Evolutionary conservation across 805 yeast genomes (phyloP).

Genomic region (Lipomyces yamadae): DNA sequence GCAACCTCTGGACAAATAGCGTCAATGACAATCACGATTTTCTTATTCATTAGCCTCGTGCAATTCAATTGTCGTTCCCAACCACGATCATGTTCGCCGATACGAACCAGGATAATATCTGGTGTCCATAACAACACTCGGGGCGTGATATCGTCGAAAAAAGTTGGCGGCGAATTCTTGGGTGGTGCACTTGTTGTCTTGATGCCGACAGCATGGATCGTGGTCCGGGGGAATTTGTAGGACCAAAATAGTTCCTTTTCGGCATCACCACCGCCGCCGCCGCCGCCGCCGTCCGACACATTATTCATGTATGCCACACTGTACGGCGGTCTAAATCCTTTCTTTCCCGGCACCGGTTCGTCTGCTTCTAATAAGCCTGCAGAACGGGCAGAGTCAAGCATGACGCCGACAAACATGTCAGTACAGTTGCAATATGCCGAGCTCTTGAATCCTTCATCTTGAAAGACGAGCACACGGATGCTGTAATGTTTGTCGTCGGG

Average conservation of each 20-base stretch:
- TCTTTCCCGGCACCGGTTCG: neutral
- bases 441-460: neutral
- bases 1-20: neutral
- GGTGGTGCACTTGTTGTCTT: neutral
- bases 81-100: neutral
- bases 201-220: conserved; percentile 9
- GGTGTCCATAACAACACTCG: conserved; percentile 8
- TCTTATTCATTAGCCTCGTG: neutral
- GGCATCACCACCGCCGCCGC: neutral
- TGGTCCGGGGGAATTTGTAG: conserved; percentile 12
- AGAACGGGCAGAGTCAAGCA: neutral
- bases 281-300: neutral
- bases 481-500: conserved; percentile 1
- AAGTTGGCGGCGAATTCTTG: neutral
- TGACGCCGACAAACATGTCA: neutral
- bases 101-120: conserved; percentile 6
- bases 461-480: neutral
- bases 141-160: neutral
- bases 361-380: neutral
- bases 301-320: neutral
- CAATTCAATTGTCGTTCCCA: conserved; percentile 9
- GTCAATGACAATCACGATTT: conserved; percentile 11
- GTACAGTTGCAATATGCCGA: neutral
- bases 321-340: conserved; percentile 4
- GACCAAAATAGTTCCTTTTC: neutral